Evolutionary conservation across 371 early-diverging fungal genomes (phyloP).

Genomic region (Ordospora colligata): DNA sequence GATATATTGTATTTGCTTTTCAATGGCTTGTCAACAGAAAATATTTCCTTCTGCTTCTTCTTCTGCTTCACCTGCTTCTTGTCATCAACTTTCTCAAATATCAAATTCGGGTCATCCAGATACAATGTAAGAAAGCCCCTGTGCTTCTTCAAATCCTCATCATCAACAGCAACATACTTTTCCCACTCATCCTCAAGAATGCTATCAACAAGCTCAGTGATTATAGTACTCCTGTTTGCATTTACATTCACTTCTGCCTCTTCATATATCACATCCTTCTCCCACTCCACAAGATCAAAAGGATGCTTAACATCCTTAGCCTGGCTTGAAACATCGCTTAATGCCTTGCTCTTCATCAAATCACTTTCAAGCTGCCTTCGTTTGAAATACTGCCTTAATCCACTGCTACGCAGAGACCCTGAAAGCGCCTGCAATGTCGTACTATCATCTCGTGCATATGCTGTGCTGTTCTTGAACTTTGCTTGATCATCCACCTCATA

Average conservation of each 20-base stretch:
- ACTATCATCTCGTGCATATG: conserved; percentile 27
- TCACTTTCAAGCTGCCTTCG: conserved; percentile 48
- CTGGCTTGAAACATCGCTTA: neutral
- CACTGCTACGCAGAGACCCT: conserved; percentile 22
- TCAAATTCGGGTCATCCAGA: conserved; percentile 60
- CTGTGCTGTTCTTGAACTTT: conserved; percentile 47
- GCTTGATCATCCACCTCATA: conserved; percentile 59
- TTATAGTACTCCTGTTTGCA: neutral
- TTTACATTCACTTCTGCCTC: neutral
- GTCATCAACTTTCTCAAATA: conserved; percentile 60
- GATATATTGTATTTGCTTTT: conserved; percentile 79
- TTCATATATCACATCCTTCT: conserved; percentile 47
- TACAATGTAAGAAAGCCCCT: conserved; percentile 49
- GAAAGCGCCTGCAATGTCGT: conserved; percentile 36
- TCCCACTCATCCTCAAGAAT: conserved; percentile 60
- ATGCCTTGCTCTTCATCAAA: conserved; percentile 17
- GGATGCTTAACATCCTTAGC: conserved; percentile 32
- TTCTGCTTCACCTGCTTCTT: conserved; percentile 45
- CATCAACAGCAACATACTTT: conserved; percentile 57
- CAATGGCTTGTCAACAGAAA: conserved; percentile 49
- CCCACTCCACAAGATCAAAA: conserved; percentile 61
- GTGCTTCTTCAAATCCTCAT: conserved; percentile 5
- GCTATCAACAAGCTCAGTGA: conserved; percentile 51
- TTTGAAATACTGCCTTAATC: conserved; percentile 39
- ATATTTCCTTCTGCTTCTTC: conserved; percentile 46